Conservation (phyloP, 2,329 filamentous ascomycete species). For the Fusarium denticulatum region DNA sequence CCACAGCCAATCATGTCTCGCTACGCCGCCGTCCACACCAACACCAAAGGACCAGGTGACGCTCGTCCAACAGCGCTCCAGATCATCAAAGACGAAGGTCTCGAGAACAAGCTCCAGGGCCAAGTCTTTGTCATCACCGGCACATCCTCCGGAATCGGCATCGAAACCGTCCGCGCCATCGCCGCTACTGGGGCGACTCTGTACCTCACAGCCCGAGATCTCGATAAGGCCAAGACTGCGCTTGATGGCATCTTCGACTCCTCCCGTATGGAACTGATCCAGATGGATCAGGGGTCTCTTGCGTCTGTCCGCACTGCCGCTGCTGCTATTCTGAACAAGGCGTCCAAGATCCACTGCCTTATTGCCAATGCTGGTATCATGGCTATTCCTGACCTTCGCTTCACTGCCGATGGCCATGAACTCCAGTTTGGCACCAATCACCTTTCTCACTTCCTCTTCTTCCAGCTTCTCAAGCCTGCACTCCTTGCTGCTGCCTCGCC, state of each 20-base stretch:
- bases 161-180: conserved; percentile 56
- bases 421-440: conserved; percentile 44
- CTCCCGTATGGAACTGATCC: conserved; percentile 13
- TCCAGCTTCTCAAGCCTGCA: conserved; percentile 53
- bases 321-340: conserved; percentile 10
- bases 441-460: conserved; percentile 42
- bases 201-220: conserved; percentile 27
- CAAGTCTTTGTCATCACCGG: conserved; percentile 56
- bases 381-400: conserved; percentile 18
- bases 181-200: conserved; percentile 47
- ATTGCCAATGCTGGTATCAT: conserved; percentile 41
- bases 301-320: conserved; percentile 37
- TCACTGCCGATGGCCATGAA: conserved; percentile 39
- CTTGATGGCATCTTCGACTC: conserved; percentile 1
- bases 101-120: conserved; percentile 45
- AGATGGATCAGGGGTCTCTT: conserved; percentile 39
- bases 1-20: not conserved
- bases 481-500: conserved; percentile 53
- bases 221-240: conserved; percentile 25
- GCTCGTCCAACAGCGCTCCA: conserved; percentile 52
- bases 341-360: conserved; percentile 31
- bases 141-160: conserved; percentile 53
- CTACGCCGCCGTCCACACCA: not conserved
- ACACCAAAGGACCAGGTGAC: conserved; percentile 41
- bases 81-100: conserved; percentile 50